phyloP scores from a whole-genome alignment of 345 rosid species.

The Corymbia maculata region DNA sequence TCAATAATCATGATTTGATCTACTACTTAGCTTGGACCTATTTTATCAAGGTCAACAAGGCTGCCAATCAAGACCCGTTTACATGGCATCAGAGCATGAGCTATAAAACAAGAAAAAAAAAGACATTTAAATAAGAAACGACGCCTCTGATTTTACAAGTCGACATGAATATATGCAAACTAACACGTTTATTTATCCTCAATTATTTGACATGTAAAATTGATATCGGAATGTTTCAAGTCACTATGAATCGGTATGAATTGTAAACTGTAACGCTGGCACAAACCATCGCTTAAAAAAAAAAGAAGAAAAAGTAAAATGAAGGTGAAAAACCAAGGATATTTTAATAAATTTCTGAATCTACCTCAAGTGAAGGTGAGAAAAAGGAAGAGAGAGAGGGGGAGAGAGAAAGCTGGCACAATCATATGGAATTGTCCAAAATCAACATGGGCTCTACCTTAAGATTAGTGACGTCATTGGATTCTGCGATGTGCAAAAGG shows the following conservation, averaged over 20 bases:
- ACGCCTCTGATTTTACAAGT: accelerated
- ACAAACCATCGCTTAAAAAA: not conserved
- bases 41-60: not conserved
- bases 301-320: not conserved
- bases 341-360: not conserved
- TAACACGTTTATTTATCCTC: not conserved
- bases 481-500: not conserved
- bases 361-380: not conserved
- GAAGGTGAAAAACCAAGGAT: not conserved
- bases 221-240: no score
- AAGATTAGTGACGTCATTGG: not conserved
- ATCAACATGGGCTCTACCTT: not conserved
- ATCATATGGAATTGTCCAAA: not conserved
- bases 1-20: not conserved
- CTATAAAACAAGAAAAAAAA: accelerated
- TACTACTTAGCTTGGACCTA: not conserved
- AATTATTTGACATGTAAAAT: not conserved
- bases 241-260: not conserved
- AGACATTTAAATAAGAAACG: not conserved
- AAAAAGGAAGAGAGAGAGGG: not conserved
- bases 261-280: not conserved
- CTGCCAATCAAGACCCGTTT: not conserved
- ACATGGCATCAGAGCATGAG: not conserved
- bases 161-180: not conserved
- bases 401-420: not conserved